phyloP scores from a whole-genome alignment of 2,329 filamentous ascomycete genomes.

The Aurifilum marmelostoma region DNA sequence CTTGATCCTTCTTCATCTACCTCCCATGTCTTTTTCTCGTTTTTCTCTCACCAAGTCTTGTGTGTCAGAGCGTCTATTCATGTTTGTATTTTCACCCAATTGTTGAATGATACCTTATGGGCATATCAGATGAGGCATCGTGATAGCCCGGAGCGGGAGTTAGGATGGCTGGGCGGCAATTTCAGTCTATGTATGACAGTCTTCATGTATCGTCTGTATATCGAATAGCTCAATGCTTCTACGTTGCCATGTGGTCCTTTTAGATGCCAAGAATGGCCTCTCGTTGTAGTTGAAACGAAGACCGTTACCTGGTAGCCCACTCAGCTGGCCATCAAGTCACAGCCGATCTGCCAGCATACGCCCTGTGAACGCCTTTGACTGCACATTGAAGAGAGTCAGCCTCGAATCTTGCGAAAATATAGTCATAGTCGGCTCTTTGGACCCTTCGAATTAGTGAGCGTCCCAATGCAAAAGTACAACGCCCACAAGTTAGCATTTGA shows the following conservation, averaged over 20 bases:
- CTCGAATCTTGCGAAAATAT: no score
- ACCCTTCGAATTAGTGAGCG: no score
- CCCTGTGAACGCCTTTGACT: no score
- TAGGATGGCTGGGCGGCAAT: conserved; percentile 4
- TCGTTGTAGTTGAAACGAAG: no score
- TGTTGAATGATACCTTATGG: conserved; percentile 11
- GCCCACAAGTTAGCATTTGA: no score
- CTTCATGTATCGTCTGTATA: not conserved
- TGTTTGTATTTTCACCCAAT: not conserved
- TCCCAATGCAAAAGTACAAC: no score
- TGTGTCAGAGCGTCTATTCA: not conserved
- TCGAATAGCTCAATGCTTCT: not conserved
- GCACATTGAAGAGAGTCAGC: no score
- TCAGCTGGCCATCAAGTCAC: no score
- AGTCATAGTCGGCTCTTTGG: no score
- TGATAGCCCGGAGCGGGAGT: conserved; percentile 8
- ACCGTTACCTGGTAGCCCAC: no score
- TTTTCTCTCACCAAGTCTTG: not conserved
- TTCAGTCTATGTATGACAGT: not conserved
- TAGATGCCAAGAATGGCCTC: no score
- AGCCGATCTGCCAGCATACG: no score
- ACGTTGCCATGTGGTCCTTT: not conserved
- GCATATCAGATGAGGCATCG: conserved; percentile 2
- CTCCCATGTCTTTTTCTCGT: not conserved
- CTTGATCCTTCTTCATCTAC: not conserved